These are phyloP conservation scores for Elsinoe arachidis DNA, from an alignment of 2,329 filamentous ascomycete genomes.

Conservation along the genomic window DNA sequence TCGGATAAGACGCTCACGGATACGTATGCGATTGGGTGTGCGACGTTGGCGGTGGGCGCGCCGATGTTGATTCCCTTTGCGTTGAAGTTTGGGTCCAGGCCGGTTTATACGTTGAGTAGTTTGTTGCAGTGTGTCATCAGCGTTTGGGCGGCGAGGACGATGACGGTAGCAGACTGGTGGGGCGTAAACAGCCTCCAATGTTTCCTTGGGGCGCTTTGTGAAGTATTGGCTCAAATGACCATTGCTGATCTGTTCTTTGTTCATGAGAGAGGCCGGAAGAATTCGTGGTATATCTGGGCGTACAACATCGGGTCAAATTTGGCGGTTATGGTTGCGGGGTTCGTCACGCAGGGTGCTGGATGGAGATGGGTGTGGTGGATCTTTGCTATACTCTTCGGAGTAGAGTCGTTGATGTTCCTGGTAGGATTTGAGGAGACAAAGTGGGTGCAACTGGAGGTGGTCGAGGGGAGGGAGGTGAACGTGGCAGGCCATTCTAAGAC, in stretches of 20 bases:
- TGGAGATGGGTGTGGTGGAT: constrained; percentile 48
- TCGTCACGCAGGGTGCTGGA: constrained; percentile 33
- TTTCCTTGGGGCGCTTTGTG: constrained; percentile 39
- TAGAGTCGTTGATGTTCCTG: constrained; percentile 32
- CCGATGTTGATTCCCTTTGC: constrained; percentile 45
- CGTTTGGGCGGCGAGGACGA: constrained; percentile 40
- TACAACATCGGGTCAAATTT: constrained; percentile 29
- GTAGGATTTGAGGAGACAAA: constrained; percentile 39
- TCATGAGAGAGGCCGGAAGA: constrained; percentile 39
- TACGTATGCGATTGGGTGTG: constrained; percentile 38
- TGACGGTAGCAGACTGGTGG: constrained; percentile 37
- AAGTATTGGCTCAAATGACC: constrained; percentile 46
- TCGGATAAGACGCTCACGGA: constrained; percentile 36
- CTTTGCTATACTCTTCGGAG: constrained; percentile 32
- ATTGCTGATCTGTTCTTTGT: constrained; percentile 39
- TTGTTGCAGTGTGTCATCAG: constrained; percentile 41
- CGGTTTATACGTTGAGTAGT: constrained; percentile 42
- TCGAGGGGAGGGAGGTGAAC: constrained; percentile 17
- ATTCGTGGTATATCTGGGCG: constrained; percentile 38
- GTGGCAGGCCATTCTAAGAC: constrained; percentile 4
- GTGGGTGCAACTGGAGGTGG: constrained; percentile 18
- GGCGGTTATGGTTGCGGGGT: constrained; percentile 34
- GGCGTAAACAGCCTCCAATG: constrained; percentile 37
- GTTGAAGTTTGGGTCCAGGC: constrained; percentile 42
- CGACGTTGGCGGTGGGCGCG: constrained; percentile 40